phyloP scores from a whole-genome alignment of 1,284 basidiomycete genomes.

The Ganoderma sp. region DNA sequence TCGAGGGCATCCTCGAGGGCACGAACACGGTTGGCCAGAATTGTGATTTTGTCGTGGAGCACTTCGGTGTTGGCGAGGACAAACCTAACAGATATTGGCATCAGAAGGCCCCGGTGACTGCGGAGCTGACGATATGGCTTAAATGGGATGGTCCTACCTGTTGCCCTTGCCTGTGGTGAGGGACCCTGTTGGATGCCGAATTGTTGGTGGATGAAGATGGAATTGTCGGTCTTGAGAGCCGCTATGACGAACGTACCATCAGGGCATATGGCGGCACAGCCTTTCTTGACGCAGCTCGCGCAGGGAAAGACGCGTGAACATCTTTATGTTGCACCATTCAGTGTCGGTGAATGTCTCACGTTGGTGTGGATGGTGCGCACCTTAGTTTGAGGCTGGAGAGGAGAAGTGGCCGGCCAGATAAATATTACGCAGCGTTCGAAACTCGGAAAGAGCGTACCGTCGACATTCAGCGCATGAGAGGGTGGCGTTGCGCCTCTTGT shows the following conservation, averaged over 20 bases:
- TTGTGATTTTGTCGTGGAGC: constrained; percentile 69
- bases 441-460: constrained; percentile 25
- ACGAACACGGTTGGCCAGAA: constrained; percentile 62
- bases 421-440: constrained; percentile 19
- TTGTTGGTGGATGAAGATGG: constrained; percentile 13
- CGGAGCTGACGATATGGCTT: constrained; percentile 18
- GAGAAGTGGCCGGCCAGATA: constrained; percentile 15
- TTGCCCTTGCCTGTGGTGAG: constrained; percentile 77
- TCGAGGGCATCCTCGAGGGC: constrained; percentile 68
- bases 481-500: constrained; percentile 34
- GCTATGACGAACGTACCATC: constrained; percentile 48
- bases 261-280: constrained; percentile 67
- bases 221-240: constrained; percentile 5
- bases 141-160: constrained; percentile 46
- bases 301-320: constrained; percentile 70
- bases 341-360: neutral
- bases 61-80: constrained; percentile 72
- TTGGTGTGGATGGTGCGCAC: constrained; percentile 44
- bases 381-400: constrained; percentile 63
- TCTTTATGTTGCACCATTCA: constrained; percentile 40
- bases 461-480: constrained; percentile 37
- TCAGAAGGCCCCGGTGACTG: constrained; percentile 2
- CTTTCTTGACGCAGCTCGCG: constrained; percentile 72
- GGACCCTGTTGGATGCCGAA: constrained; percentile 51
- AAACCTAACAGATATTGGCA: constrained; percentile 48